phyloP scores from a whole-genome alignment of 306 rosid species.

The Cucumis hystrix region DNA sequence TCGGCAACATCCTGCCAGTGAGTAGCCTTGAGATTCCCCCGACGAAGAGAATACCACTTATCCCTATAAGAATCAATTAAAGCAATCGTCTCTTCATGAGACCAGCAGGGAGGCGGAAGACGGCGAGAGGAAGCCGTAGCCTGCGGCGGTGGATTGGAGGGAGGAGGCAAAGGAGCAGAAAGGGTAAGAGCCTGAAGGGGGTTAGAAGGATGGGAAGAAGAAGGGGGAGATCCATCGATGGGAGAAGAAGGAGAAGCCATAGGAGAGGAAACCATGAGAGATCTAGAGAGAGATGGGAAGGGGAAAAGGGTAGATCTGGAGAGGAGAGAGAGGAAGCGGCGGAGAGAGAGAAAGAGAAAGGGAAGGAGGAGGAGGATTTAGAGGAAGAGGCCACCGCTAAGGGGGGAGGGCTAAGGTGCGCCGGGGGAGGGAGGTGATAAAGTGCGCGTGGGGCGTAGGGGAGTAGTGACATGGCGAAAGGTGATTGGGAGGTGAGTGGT shows the following conservation, averaged over 20 bases:
- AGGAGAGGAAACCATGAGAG: not conserved
- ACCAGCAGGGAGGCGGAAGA: slow-evolving; percentile 91
- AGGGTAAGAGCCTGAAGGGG: slow-evolving; percentile 21
- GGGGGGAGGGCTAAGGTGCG: slow-evolving; percentile 36
- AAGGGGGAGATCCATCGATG: not conserved
- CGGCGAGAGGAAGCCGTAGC: slow-evolving; percentile 52
- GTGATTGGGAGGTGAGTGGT: not conserved
- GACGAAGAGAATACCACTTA: slow-evolving; percentile 87
- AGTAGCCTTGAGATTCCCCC: slow-evolving; percentile 75
- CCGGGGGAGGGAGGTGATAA: slow-evolving; percentile 10
- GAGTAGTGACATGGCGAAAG: slow-evolving; percentile 17
- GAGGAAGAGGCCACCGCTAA: slow-evolving; percentile 66
- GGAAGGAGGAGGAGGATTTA: slow-evolving; percentile 18
- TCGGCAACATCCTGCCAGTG: slow-evolving; percentile 99
- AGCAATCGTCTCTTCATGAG: slow-evolving; percentile 76
- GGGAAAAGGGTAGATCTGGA: not conserved
- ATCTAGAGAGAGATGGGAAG: not conserved
- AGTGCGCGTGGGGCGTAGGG: slow-evolving; percentile 10
- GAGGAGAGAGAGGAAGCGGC: not conserved
- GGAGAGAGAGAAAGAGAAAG: slow-evolving; percentile 16
- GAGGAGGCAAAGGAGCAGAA: slow-evolving; percentile 16
- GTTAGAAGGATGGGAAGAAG: slow-evolving; percentile 7
- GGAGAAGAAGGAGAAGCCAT: slow-evolving; percentile 44
- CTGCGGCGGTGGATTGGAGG: slow-evolving; percentile 7
- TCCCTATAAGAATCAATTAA: slow-evolving; percentile 77